Base-by-base conservation (phyloP, 768 basidiomycete species). In the Leccinum obscurum region DNA sequence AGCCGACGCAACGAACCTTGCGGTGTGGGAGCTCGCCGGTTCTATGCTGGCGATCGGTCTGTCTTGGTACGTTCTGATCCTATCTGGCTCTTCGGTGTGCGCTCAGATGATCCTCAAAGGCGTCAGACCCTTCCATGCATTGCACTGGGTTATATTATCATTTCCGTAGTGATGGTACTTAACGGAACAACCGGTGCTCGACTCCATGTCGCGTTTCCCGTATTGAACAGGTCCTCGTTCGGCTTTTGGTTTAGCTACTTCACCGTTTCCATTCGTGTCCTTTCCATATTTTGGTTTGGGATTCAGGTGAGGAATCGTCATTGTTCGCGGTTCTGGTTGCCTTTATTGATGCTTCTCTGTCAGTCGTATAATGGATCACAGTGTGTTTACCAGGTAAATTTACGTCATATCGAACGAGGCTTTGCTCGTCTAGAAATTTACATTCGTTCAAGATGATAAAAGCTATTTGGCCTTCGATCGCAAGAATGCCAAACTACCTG, bases 241-340 rank as follows among this genome's bases (percentile, higher is more conserved):
- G 93, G 93, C 1, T 94, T 93, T 76, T 94, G 89, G 85, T 83
- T 93, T 64, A 90, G 89, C 69, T 93, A 93, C 75, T 93, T 93
- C 72, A 86, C 84, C 59, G 89, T 95, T 50, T 70, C 93, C 59
- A 91, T 89, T 64, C 84, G 92, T 22, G 82, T 86, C 49, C 75
- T 94, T 24, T 80, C 89, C 39, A 83, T 92, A 81, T 90, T 93
- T 72, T 94, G 92, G 90, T 90, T 90, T 60, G 85, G 85, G 6
- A 81, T 90, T 17, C 88, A 88, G 79, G 86, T 85, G 22, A 64
- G 57, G 64, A n/a, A 62, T 50, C 37, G 20, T 58, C 46, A 3
- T 52, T 17, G 7, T 24, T 14, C 8, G 9, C 13, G 20, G 32
- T 10, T 50, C 52, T 6, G 28, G 14, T 28, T n/a, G 26, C 24